Percentiles rank a stretch among this genome's conserved stretches.
Conservation (phyloP, 805 yeast genomes). For the Osmozyma mogii region DNA sequence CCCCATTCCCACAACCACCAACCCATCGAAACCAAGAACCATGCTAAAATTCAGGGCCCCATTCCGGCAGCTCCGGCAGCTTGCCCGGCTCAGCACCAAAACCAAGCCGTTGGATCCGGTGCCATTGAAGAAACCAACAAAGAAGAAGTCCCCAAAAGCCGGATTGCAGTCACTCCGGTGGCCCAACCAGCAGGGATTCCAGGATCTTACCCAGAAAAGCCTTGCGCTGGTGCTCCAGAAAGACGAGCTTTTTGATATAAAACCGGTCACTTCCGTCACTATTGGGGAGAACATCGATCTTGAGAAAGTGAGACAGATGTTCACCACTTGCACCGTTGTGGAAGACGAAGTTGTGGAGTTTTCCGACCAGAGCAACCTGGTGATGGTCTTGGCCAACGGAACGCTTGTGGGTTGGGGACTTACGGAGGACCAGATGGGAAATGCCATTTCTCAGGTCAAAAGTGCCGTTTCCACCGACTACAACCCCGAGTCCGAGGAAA, state of each 20-base stretch:
- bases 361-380: constrained; percentile 37
- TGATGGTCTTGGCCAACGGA: constrained; percentile 69
- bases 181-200: constrained; percentile 23
- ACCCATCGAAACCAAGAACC: too few species aligned
- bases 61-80: not conserved
- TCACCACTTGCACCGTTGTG: constrained; percentile 34
- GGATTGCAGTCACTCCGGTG: constrained; percentile 8
- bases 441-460: constrained; percentile 43
- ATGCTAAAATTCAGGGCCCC: too few species aligned
- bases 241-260: too few species aligned
- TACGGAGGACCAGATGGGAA: constrained; percentile 42
- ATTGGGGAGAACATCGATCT: constrained; percentile 68
- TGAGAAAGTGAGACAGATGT: constrained; percentile 30
- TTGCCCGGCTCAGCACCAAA: not conserved
- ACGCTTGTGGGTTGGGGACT: constrained; percentile 82
- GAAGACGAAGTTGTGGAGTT: constrained; percentile 1
- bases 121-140: not conserved
- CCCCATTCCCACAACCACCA: too few species aligned
- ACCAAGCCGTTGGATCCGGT: not conserved
- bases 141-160: not conserved
- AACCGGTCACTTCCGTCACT: constrained; percentile 62
- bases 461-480: constrained; percentile 36
- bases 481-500: constrained; percentile 69
- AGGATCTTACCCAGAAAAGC: constrained; percentile 15
- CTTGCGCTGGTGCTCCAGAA: too few species aligned